phyloP scores from a whole-genome alignment of 1,284 basidiomycete species.

The Trichosporon inkin region DNA sequence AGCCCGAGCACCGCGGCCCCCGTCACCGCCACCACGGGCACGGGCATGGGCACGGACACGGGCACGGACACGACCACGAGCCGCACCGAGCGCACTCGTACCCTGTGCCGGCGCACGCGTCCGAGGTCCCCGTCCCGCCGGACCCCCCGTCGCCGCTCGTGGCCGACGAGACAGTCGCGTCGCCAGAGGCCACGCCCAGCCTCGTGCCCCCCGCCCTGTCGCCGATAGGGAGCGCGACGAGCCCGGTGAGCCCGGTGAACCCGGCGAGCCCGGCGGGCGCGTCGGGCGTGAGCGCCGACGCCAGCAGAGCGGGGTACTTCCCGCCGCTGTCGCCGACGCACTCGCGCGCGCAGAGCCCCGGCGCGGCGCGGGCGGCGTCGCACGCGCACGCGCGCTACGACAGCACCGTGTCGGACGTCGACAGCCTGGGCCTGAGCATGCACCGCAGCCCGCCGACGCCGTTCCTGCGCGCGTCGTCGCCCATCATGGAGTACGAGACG shows the following conservation, averaged over 20 bases:
- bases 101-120: too few relatives aligned
- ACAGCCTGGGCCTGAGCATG: not conserved
- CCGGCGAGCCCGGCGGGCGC: too few relatives aligned
- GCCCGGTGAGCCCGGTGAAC: too few relatives aligned
- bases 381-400: slow-evolving; percentile 1
- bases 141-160: not conserved
- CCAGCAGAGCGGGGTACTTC: too few relatives aligned
- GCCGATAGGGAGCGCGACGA: not conserved
- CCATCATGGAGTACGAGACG: not conserved
- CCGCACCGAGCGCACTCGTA: not conserved
- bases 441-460: not conserved
- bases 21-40: not conserved
- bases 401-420: not conserved
- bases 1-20: slow-evolving; percentile 17
- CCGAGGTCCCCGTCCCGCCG: not conserved
- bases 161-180: not conserved
- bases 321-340: too few relatives aligned
- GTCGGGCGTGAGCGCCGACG: too few relatives aligned
- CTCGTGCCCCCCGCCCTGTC: not conserved
- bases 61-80: not conserved
- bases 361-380: not conserved
- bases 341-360: not conserved
- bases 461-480: not conserved
- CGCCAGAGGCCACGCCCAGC: not conserved
- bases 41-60: not conserved